Base-by-base conservation (phyloP, 2,329 filamentous ascomycete genomes). In the Sclerotinia spermophila region DNA sequence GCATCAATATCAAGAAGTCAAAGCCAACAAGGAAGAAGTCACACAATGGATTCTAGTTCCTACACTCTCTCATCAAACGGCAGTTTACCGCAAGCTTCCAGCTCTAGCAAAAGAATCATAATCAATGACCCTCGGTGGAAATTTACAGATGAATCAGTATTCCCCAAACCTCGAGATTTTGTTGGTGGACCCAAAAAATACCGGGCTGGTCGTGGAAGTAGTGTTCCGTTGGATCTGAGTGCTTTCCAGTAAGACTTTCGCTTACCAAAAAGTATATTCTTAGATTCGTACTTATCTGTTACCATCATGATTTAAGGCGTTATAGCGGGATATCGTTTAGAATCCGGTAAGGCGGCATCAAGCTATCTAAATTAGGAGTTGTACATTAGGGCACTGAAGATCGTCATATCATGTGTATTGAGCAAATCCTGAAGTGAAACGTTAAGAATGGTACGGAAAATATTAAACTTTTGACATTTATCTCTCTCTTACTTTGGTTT, bases 201-300 rank as follows among this genome's bases (percentile, higher is more conserved):
- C 81, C 86, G 95, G 73, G 96, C 96, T 48, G 96, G 96, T 13
- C 87, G 95, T 79, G 95, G 94, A 44, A 97, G 94, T 82, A 97
- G 92, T 83, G 94, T 98, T 75, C 96, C 96, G 42, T 83, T 98
- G 76, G 93, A 98, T 83, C 81, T 99, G 78, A 88, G 84, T 74
- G 84, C 86, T 64, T 79, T 78, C 55, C 69, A 76, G 59, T 79
- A 71, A 75, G 62, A n/a, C 51, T 45, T 42, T 53, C 44, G 44
- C 68, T 51, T 65, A 13, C 24, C n/a, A 35, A 42, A 35, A 33
- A n/a, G n/a, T 6, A 51, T 42, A 27, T 56, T 45, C 65, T 67
- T 67, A 40, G 45, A 51, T 69, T 42, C 15, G 56, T 61, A 60
- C 51, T 42, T 55, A 51, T 60, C 11, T 70, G 42, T 66, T 60